These are phyloP conservation scores for Telopea speciosissima DNA, from an alignment of 177 flowering plant species.

Conservation along the genomic window DNA sequence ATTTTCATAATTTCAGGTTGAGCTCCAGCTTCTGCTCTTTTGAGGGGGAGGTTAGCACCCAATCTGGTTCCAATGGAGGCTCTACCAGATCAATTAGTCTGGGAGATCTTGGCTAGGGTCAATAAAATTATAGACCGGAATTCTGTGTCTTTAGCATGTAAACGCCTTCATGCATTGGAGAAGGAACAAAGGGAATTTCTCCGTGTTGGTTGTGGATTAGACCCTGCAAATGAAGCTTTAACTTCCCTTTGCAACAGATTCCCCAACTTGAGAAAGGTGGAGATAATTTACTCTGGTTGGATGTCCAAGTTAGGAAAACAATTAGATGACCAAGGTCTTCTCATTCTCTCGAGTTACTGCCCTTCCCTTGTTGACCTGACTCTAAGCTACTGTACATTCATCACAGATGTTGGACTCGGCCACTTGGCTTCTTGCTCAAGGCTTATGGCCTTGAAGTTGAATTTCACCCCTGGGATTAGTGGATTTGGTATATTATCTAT, in stretches of 20 bases:
- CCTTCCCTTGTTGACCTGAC: constrained; percentile 51
- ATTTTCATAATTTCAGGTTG: constrained; percentile 9
- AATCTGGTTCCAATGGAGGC: constrained; percentile 38
- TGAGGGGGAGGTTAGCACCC: not conserved
- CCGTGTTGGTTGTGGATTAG: constrained; percentile 68
- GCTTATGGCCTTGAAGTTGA: constrained; percentile 60
- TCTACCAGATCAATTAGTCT: constrained; percentile 62
- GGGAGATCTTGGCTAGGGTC: constrained; percentile 54
- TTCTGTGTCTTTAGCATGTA: constrained; percentile 57
- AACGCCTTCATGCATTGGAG: constrained; percentile 46
- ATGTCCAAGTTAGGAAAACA: constrained; percentile 81
- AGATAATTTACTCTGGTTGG: constrained; percentile 69
- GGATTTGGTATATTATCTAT: constrained; percentile 72
- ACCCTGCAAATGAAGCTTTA: constrained; percentile 70
- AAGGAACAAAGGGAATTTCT: constrained; percentile 57
- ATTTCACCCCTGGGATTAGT: constrained; percentile 63
- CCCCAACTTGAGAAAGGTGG: constrained; percentile 47
- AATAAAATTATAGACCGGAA: constrained; percentile 47
- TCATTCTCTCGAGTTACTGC: constrained; percentile 44
- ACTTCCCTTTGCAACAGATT: constrained; percentile 57
- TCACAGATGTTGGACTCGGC: constrained; percentile 64
- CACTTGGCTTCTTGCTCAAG: constrained; percentile 55
- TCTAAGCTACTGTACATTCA: constrained; percentile 66
- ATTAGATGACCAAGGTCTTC: constrained; percentile 67
- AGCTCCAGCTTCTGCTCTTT: not conserved